Evolutionary conservation across 192 early-diverging fungal genomes (phyloP).

Genomic region (Backusella australiensis): DNA sequence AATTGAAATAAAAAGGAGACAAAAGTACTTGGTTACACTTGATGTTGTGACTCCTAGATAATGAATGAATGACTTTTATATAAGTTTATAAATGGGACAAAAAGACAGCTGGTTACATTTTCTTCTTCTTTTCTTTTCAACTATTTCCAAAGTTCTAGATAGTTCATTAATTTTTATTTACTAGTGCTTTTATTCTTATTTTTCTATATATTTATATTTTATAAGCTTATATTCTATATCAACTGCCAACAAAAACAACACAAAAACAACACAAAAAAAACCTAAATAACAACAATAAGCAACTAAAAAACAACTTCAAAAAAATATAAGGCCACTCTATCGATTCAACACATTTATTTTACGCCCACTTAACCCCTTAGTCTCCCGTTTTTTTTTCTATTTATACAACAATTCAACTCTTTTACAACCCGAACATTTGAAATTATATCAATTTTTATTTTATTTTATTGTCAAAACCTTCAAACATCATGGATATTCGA

Average conservation of each 20-base stretch:
- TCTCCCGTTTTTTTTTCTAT: background rate
- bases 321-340: background rate
- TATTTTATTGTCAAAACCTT: background rate
- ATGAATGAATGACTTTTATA: background rate
- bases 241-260: background rate
- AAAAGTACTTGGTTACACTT: background rate
- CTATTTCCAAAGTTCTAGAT: slow-evolving; percentile 5
- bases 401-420: background rate
- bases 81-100: slow-evolving; percentile 8
- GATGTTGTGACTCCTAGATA: background rate
- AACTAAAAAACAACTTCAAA: background rate
- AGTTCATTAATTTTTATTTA: background rate
- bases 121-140: slow-evolving; percentile 1
- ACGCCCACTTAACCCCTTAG: background rate
- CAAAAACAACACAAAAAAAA: background rate
- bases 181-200: background rate
- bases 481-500: slow-evolving; percentile 15
- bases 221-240: background rate
- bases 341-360: slow-evolving; percentile 1
- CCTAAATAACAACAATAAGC: background rate
- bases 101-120: slow-evolving; percentile 2
- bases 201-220: background rate
- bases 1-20: background rate
- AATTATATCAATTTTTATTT: background rate
- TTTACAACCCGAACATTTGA: background rate